Evolutionary conservation across 2,329 filamentous ascomycete species (phyloP).

Genomic region (Lizonia empirigonia): DNA sequence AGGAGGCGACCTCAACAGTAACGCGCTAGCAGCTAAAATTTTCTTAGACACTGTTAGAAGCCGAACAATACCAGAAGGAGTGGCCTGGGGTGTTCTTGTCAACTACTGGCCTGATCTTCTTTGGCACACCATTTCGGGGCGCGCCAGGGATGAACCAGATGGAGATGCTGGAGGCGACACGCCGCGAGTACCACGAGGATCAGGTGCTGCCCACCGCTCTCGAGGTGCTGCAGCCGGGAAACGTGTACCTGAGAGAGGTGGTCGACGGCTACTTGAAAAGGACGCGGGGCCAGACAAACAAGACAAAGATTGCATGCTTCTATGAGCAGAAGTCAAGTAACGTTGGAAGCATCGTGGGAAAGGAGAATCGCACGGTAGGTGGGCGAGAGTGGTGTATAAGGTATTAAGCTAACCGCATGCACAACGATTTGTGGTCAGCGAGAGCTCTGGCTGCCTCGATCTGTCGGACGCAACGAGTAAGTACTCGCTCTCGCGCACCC

Average conservation of each 20-base stretch:
- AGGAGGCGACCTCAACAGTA: too few relatives aligned
- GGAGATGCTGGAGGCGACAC: too few relatives aligned
- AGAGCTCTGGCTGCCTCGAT: slow-evolving; percentile 30
- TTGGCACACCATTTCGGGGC: too few relatives aligned
- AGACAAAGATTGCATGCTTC: slow-evolving; percentile 29
- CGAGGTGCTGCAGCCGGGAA: slow-evolving; percentile 29
- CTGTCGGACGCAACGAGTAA: slow-evolving; percentile 23
- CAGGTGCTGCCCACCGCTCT: too few relatives aligned
- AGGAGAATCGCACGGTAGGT: slow-evolving; percentile 27
- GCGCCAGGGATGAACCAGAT: too few relatives aligned
- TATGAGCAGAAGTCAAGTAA: slow-evolving; percentile 33
- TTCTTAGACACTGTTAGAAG: too few relatives aligned
- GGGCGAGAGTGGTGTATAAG: slow-evolving; percentile 1
- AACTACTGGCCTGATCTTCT: too few relatives aligned
- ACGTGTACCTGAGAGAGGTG: slow-evolving; percentile 30
- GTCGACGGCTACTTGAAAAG: slow-evolving; percentile 28
- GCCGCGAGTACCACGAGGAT: too few relatives aligned
- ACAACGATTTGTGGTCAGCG: slow-evolving; percentile 28
- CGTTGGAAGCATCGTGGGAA: slow-evolving; percentile 35
- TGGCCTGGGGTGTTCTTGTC: too few relatives aligned
- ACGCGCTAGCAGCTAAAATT: too few relatives aligned
- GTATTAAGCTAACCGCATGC: slow-evolving; percentile 5
- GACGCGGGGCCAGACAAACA: too few relatives aligned
- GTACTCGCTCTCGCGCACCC: slow-evolving; percentile 27
- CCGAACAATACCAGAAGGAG: too few relatives aligned